A percentile compares a stretch with the other conserved stretches of the same genome.
These are phyloP conservation scores for Cicer cuneatum DNA, from an alignment of 306 rosid species.

Conservation along the genomic window DNA sequence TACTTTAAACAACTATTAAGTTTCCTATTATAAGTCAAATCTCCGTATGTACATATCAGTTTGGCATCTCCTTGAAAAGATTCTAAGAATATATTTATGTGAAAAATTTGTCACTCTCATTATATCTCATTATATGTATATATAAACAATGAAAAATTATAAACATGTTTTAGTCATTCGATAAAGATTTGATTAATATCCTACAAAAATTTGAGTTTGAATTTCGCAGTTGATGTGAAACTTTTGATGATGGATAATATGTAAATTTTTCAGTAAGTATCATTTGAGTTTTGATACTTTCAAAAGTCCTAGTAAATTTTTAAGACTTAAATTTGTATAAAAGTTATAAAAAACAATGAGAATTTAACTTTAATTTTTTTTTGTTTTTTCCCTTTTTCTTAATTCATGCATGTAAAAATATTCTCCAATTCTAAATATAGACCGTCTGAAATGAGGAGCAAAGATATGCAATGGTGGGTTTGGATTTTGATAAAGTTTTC, in stretches of 20 bases:
- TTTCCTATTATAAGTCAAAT: neutral
- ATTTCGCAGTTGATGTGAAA: too few species aligned
- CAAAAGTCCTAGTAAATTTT: too few species aligned
- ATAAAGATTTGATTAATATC: too few species aligned
- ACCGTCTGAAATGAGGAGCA: conserved; percentile 49
- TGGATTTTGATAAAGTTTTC: conserved; percentile 37
- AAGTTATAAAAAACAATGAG: neutral
- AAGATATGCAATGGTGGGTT: conserved; percentile 45
- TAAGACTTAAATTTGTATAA: too few species aligned
- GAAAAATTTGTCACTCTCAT: conserved; percentile 4
- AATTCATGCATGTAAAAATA: conserved; percentile 25
- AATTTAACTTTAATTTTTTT: neutral
- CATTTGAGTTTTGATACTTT: too few species aligned
- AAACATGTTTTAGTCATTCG: too few species aligned
- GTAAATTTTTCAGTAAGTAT: too few species aligned
- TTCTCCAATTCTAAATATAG: conserved; percentile 25
- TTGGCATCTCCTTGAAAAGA: neutral
- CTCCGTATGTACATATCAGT: neutral
- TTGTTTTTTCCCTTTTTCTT: neutral
- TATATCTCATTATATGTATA: neutral
- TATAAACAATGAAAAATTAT: too few species aligned
- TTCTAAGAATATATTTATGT: neutral
- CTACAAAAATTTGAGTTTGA: too few species aligned
- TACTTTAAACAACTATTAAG: neutral
- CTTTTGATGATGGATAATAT: too few species aligned